Evolutionary conservation across 495 filamentous ascomycete genomes (phyloP), one percentile per base, ranked within the genome.

Genomic region (Podospora didyma): DNA sequence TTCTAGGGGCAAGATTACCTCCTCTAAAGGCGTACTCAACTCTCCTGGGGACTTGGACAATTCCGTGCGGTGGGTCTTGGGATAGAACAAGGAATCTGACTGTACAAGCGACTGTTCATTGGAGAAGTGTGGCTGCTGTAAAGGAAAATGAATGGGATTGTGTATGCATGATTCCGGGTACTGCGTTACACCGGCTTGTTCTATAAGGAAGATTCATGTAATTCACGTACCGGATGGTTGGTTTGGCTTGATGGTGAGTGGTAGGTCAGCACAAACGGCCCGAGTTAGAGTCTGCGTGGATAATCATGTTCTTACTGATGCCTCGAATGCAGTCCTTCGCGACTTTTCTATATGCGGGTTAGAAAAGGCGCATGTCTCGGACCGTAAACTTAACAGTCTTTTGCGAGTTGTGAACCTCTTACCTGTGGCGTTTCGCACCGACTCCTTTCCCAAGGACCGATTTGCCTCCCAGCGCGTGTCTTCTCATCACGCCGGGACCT

Each of bases 151-250:
- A n/a, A n/a, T n/a, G n/a, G n/a, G n/a, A n/a, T n/a, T n/a, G n/a
- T n/a, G 26, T 31, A 31, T 31, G 26, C 26, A 31, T 3, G 26
- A 31, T 31, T 31, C 26, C 26, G 26, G 26, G 26, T 31, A 9
- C 9, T 31, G 3, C 26, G 26, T 31, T 9, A 49, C 10, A 49
- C 47, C 21, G n/a, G 31, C 9, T 3, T 37, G 19, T 6, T 12
- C 11, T n/a, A 21, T 20, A 23, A 26, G 39, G 17, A 19, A 41
- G n/a, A 23, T 5, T 28, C 39, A n/a, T n/a, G n/a, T n/a, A 20
- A 31, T 16, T 34, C 44, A 75, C 79, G n/a, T 76, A 89, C 87
- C 87, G 75, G 53, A 90, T 88, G 11, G 83, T 82, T 1, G 79
- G 78, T 51, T 83, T 86, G 1, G 85, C 86, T 61, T 31, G 44